phyloP scores from a whole-genome alignment of 768 basidiomycete species.

The Tephrocybe sp. region DNA sequence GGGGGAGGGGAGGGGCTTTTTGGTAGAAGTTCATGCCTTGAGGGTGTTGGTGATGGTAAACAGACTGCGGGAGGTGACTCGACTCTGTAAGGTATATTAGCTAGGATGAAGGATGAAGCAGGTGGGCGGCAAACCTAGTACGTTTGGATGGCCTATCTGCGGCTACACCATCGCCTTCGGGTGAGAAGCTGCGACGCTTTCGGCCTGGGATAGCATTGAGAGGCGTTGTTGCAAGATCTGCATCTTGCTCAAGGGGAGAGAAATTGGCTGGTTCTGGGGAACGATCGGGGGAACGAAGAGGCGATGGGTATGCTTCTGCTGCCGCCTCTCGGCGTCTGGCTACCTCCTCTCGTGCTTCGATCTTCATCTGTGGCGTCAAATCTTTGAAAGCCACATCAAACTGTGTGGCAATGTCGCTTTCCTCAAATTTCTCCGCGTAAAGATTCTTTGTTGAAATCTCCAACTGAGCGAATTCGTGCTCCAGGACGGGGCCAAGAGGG shows the following conservation, averaged over 20 bases:
- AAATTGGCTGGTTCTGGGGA: conserved; percentile 10
- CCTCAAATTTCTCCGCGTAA: conserved; percentile 19
- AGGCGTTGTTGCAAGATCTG: neutral
- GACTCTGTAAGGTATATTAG: neutral
- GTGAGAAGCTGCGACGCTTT: conserved; percentile 14
- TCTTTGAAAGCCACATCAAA: conserved; percentile 30
- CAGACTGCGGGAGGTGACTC: neutral
- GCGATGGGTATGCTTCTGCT: conserved; percentile 19
- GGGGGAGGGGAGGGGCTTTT: neutral
- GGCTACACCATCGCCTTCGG: neutral
- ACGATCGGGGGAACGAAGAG: conserved; percentile 15
- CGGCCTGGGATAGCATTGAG: neutral
- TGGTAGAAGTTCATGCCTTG: conserved; percentile 2
- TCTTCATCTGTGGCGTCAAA: conserved; percentile 21
- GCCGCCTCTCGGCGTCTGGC: neutral
- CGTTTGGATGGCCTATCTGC: conserved; percentile 13
- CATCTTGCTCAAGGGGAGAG: conserved; percentile 6
- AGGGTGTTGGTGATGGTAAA: conserved; percentile 14
- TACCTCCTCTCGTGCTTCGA: conserved; percentile 10
- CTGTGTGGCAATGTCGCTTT: conserved; percentile 16
- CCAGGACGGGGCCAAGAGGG: conserved; percentile 19
- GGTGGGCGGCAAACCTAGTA: conserved; percentile 2
- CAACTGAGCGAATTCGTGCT: conserved; percentile 21
- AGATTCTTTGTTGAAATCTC: conserved; percentile 13
- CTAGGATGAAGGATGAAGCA: neutral